A percentile compares a stretch with the other conserved stretches of the same genome.
phyloP scores from a whole-genome alignment of 2,329 filamentous ascomycete species.

The Xylaria sp. region DNA sequence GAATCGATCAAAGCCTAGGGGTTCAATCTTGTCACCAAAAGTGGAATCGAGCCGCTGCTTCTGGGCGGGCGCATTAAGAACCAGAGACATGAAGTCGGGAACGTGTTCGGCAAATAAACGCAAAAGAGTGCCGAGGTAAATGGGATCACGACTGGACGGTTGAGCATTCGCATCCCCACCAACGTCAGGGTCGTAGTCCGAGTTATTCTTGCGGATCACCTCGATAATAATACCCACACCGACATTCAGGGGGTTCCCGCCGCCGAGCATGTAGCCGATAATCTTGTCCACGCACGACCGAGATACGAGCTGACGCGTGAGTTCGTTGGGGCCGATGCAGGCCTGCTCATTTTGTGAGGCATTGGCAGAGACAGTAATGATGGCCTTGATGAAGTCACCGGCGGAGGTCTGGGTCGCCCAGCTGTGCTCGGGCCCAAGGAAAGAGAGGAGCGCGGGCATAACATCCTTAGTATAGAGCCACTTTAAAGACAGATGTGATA shows the following conservation, averaged over 20 bases:
- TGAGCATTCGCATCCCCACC: conserved; percentile 80
- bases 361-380: conserved; percentile 98
- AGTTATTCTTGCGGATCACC: conserved; percentile 99
- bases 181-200: conserved; percentile 95
- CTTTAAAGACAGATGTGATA: conserved; percentile 54
- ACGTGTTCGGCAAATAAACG: conserved; percentile 90
- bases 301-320: conserved; percentile 94
- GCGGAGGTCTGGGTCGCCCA: conserved; percentile 95
- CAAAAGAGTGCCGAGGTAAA: conserved; percentile 91
- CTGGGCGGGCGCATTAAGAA: conserved; percentile 79
- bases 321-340: conserved; percentile 97
- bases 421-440: conserved; percentile 83
- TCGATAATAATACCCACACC: conserved; percentile 98
- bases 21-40: conserved; percentile 90
- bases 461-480: conserved; percentile 93
- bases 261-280: conserved; percentile 90
- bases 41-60: conserved; percentile 83
- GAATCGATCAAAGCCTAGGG: conserved; percentile 95
- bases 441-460: conserved; percentile 86
- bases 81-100: conserved; percentile 91
- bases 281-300: conserved; percentile 82
- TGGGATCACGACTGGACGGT: conserved; percentile 89
- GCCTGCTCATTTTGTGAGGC: conserved; percentile 97
- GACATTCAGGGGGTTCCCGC: conserved; percentile 93
- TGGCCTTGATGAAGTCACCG: conserved; percentile 97